A percentile compares a stretch with the other conserved stretches of the same genome.
These are phyloP conservation scores for Kwoniella sp. DNA, from an alignment of 768 basidiomycete species.

Conservation along the genomic window DNA sequence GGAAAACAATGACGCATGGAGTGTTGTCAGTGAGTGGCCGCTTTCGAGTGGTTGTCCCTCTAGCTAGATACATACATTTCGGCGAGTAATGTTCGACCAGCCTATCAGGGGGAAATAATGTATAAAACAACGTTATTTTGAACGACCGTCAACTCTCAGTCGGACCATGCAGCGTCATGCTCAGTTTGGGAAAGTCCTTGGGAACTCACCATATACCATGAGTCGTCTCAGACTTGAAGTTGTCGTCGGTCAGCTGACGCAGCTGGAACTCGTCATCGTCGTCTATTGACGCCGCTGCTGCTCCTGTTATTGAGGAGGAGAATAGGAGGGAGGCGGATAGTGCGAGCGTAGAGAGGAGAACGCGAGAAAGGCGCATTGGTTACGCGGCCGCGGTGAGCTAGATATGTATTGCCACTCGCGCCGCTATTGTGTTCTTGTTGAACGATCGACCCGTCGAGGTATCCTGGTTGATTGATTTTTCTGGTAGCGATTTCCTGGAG, in stretches of 20 bases:
- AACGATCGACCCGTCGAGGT: too few relatives aligned
- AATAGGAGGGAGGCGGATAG: conserved; percentile 17
- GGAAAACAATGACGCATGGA: background rate
- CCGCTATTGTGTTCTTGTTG: too few relatives aligned
- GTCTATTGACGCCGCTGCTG: conserved; percentile 7
- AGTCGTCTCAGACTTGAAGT: conserved; percentile 47
- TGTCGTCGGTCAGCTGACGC: conserved; percentile 53
- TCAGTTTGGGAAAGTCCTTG: background rate
- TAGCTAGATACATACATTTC: conserved; percentile 61
- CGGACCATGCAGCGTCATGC: too few relatives aligned
- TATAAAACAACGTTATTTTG: too few relatives aligned
- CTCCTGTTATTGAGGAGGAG: background rate
- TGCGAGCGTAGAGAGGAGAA: conserved; percentile 20
- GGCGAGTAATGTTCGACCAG: conserved; percentile 88
- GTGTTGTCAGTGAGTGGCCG: background rate
- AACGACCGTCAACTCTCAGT: too few relatives aligned
- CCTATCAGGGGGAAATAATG: conserved; percentile 54
- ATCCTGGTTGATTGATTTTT: too few relatives aligned
- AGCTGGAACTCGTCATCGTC: conserved; percentile 38
- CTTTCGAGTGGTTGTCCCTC: background rate
- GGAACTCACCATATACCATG: conserved; percentile 55
- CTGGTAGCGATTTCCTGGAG: too few relatives aligned
- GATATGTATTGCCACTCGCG: too few relatives aligned
- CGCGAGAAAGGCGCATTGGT: conserved; percentile 18
- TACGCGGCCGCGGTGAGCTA: background rate